Conservation (phyloP, 176 grass and related monocot genomes). For the Leersia perrieri region DNA sequence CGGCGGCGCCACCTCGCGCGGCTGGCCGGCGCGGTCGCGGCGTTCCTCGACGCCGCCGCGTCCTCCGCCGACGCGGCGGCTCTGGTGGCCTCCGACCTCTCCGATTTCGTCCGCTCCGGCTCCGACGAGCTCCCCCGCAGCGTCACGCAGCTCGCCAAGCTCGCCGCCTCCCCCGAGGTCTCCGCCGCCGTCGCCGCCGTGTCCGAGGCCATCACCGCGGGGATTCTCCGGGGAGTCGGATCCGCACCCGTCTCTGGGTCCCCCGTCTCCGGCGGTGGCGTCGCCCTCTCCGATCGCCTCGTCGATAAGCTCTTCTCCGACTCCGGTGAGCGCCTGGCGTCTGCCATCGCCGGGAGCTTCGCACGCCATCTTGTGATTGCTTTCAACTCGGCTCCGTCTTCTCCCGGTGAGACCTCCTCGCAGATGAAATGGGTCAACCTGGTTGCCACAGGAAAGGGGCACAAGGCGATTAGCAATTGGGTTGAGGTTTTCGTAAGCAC, state of each 20-base stretch:
- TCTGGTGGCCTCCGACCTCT: constrained; percentile 68
- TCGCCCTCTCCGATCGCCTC: constrained; percentile 55
- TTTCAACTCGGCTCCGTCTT: constrained; percentile 38
- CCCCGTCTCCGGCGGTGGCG: not conserved
- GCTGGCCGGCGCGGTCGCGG: constrained; percentile 46
- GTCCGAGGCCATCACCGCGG: constrained; percentile 57
- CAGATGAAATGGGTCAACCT: constrained; percentile 58
- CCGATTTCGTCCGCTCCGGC: constrained; percentile 67
- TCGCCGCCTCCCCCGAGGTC: constrained; percentile 74
- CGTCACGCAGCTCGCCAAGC: constrained; percentile 69
- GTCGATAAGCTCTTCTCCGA: constrained; percentile 83
- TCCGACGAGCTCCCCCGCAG: constrained; percentile 70
- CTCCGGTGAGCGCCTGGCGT: constrained; percentile 61
- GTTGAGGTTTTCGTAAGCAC: constrained; percentile 65
- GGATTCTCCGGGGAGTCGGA: constrained; percentile 39
- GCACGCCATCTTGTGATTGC: constrained; percentile 61
- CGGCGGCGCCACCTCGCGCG: constrained; percentile 52
- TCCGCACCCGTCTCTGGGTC: constrained; percentile 20
- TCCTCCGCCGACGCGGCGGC: constrained; percentile 63
- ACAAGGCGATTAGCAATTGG: constrained; percentile 51
- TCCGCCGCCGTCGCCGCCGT: constrained; percentile 52
- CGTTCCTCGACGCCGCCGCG: constrained; percentile 58
- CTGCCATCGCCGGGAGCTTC: constrained; percentile 71
- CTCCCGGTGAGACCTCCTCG: constrained; percentile 31
- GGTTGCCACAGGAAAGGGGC: constrained; percentile 46